phyloP scores from a whole-genome alignment of 2,329 filamentous ascomycete species.

The Fusarium sp. region DNA sequence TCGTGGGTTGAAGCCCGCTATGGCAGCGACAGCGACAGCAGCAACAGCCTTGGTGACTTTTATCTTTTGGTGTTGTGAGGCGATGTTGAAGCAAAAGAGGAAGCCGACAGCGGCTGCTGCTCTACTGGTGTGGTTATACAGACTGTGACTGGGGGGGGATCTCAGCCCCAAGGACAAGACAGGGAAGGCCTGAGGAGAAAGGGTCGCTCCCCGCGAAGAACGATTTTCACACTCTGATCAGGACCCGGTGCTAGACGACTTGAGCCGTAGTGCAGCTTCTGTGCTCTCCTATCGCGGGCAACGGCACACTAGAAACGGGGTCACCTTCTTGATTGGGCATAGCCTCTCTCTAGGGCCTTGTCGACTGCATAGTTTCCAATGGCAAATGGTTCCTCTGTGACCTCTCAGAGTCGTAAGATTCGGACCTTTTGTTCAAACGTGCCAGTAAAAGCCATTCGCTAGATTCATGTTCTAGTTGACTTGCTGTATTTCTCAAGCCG shows the following conservation, averaged over 20 bases:
- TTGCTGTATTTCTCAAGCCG: conserved; percentile 1
- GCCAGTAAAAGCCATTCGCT: conserved; percentile 9
- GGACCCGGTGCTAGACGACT: conserved; percentile 35
- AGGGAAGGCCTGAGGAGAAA: conserved; percentile 34
- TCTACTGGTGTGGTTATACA: conserved; percentile 43
- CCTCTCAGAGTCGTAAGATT: conserved; percentile 29
- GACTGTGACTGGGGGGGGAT: conserved; percentile 26
- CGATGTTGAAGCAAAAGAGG: conserved; percentile 36
- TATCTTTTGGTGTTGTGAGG: conserved; percentile 29
- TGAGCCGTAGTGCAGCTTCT: conserved; percentile 23
- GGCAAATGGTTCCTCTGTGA: conserved; percentile 27
- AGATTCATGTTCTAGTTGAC: conserved; percentile 8
- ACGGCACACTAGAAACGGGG: conserved; percentile 31
- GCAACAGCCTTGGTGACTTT: conserved; percentile 14
- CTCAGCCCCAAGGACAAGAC: conserved; percentile 34
- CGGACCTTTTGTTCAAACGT: conserved; percentile 45
- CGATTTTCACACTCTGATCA: conserved; percentile 26
- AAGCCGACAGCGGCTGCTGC: conserved; percentile 40
- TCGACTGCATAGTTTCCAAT: conserved; percentile 29
- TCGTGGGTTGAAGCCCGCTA: conserved; percentile 44
- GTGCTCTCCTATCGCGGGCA: conserved; percentile 28
- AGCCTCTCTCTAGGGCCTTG: conserved; percentile 19
- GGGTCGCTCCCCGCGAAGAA: conserved; percentile 41
- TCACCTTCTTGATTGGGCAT: conserved; percentile 40
- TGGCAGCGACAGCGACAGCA: conserved; percentile 32